These are phyloP conservation scores for Carex littledalei DNA, from an alignment of 176 grass and related monocot genomes.

Conservation along the genomic window DNA sequence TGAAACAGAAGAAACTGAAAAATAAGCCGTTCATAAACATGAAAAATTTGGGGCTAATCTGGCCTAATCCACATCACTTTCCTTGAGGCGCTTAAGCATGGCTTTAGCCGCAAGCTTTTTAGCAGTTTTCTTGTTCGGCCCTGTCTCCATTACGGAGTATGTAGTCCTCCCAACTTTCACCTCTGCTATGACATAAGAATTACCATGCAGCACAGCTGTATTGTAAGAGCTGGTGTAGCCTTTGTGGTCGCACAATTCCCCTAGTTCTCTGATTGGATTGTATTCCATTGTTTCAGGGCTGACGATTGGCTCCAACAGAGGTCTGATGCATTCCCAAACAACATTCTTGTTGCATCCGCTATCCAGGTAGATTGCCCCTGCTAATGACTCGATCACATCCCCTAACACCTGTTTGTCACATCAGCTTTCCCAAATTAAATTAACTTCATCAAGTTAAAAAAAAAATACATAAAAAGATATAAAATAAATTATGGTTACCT, in stretches of 20 bases:
- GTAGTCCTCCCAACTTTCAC: slow-evolving; percentile 17
- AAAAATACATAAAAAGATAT: background rate
- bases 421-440: background rate
- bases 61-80: background rate
- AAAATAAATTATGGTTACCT: slow-evolving; percentile 27
- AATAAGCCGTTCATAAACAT: too few species aligned
- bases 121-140: slow-evolving; percentile 22
- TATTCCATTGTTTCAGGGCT: slow-evolving; percentile 39
- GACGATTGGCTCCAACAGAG: slow-evolving; percentile 52
- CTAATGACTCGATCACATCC: slow-evolving; percentile 67
- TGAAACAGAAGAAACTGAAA: too few species aligned
- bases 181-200: slow-evolving; percentile 27
- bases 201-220: background rate
- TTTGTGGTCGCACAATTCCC: slow-evolving; percentile 34
- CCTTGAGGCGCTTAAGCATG: slow-evolving; percentile 39
- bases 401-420: slow-evolving; percentile 45
- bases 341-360: slow-evolving; percentile 29
- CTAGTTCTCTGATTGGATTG: slow-evolving; percentile 49
- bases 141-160: slow-evolving; percentile 27
- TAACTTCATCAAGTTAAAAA: background rate
- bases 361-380: slow-evolving; percentile 65
- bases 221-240: slow-evolving; percentile 16
- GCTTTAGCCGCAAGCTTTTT: slow-evolving; percentile 44
- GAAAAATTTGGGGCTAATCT: too few species aligned
- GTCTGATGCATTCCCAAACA: slow-evolving; percentile 58